Percentiles rank a stretch among this genome's conserved stretches.
Conservation (phyloP, 148 eudicot genomes). For the Rhododendron ferrugineum region DNA sequence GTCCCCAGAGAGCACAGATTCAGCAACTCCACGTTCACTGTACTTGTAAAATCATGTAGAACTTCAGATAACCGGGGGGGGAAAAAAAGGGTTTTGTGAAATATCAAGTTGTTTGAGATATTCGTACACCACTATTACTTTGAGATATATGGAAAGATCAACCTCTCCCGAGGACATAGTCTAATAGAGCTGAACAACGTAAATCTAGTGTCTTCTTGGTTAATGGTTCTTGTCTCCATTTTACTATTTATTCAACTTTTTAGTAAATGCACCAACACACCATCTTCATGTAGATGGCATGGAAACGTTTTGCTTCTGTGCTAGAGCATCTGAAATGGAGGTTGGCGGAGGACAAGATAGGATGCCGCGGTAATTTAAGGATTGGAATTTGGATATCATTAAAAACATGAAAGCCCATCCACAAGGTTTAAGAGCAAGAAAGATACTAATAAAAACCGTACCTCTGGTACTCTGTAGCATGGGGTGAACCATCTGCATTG, state of each 20-base stretch:
- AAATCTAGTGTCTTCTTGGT: neutral
- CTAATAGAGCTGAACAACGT: neutral
- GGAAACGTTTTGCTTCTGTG: neutral
- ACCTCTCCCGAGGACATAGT: neutral
- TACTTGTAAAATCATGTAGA: slow-evolving; percentile 14
- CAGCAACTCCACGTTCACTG: slow-evolving; percentile 57
- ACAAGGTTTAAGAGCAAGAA: neutral
- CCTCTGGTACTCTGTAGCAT: slow-evolving; percentile 58
- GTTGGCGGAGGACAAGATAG: neutral
- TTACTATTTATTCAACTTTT: neutral
- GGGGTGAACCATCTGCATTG: slow-evolving; percentile 54
- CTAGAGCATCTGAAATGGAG: neutral
- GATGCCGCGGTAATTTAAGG: neutral
- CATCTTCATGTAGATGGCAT: neutral
- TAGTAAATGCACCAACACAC: neutral
- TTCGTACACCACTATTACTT: neutral
- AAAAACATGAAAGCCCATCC: neutral
- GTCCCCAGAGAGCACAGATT: slow-evolving; percentile 49
- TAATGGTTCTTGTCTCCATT: neutral
- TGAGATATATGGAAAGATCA: neutral
- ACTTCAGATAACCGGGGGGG: neutral
- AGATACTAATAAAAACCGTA: slow-evolving; percentile 10
- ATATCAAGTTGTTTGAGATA: neutral
- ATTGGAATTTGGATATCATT: neutral
- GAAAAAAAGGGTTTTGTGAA: neutral